Conservation (phyloP, 2,329 filamentous ascomycete genomes). For the Colletotrichum cordylinicola region DNA sequence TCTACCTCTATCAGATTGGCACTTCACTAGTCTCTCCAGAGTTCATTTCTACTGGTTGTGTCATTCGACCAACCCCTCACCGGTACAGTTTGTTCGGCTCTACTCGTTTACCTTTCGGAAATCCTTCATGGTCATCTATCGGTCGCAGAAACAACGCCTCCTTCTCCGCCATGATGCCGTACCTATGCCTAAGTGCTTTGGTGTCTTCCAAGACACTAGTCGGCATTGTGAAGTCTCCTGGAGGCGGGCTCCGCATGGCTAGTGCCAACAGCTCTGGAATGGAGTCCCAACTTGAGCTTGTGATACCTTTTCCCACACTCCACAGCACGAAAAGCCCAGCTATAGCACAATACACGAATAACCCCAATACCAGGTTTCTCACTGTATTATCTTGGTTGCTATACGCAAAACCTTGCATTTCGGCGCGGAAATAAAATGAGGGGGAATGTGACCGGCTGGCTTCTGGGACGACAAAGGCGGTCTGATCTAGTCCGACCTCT, state of each 20-base stretch:
- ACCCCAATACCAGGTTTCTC: background rate
- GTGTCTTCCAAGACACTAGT: background rate
- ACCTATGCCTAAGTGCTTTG: background rate
- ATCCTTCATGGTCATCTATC: background rate
- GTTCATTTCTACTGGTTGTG: accelerated
- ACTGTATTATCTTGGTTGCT: background rate
- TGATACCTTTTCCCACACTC: background rate
- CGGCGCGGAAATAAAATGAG: background rate
- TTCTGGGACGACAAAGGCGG: background rate
- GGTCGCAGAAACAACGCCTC: background rate
- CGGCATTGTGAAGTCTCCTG: background rate
- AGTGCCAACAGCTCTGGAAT: background rate
- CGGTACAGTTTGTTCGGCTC: accelerated
- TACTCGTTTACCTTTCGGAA: background rate
- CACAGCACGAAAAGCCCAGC: background rate
- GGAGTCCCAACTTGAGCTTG: background rate
- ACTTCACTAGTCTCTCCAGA: background rate
- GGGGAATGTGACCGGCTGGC: background rate
- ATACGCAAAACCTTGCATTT: background rate
- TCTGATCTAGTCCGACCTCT: background rate
- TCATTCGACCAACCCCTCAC: background rate
- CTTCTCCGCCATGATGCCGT: background rate
- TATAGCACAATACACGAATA: background rate
- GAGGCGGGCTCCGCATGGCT: background rate
- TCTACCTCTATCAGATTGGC: background rate